Evolutionary conservation across 345 rosid genomes (phyloP).

Genomic region (Lepidium sativum): DNA sequence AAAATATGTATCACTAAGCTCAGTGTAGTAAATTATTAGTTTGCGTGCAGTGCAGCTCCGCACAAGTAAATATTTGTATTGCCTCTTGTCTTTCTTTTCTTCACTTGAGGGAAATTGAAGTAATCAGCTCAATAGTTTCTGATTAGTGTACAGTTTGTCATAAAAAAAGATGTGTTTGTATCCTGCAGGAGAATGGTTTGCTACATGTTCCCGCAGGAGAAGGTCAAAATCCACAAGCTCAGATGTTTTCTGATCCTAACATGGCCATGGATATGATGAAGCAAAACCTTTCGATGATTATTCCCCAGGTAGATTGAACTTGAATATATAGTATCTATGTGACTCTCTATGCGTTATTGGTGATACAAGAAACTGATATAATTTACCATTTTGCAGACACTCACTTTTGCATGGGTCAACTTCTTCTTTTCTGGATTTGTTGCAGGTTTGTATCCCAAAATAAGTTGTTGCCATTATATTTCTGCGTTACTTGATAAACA

Average conservation of each 20-base stretch:
- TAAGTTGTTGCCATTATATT: neutral
- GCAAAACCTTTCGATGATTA: conserved; percentile 96
- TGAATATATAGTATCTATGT: neutral
- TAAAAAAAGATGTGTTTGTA: neutral
- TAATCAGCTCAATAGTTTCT: neutral
- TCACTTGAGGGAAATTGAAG: neutral
- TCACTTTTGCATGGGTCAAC: conserved; percentile 99
- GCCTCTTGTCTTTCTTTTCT: neutral
- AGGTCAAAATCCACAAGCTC: conserved; percentile 83
- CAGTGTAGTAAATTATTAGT: neutral
- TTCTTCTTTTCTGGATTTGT: conserved; percentile 99
- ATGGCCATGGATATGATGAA: conserved; percentile 99
- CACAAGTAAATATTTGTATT: neutral
- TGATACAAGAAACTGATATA: conserved; percentile 13
- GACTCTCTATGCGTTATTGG: neutral
- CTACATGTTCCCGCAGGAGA: conserved; percentile 78
- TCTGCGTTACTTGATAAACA: neutral
- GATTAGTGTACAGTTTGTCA: neutral
- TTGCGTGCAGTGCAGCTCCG: neutral
- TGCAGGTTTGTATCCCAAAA: conserved; percentile 47
- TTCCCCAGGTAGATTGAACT: conserved; percentile 71
- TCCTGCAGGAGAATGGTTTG: conserved; percentile 82
- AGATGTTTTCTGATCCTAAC: conserved; percentile 98
- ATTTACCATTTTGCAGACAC: conserved; percentile 53
- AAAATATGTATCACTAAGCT: neutral